Base-by-base conservation (phyloP, 2,329 filamentous ascomycete genomes). In the Colletotrichum somersetense region DNA sequence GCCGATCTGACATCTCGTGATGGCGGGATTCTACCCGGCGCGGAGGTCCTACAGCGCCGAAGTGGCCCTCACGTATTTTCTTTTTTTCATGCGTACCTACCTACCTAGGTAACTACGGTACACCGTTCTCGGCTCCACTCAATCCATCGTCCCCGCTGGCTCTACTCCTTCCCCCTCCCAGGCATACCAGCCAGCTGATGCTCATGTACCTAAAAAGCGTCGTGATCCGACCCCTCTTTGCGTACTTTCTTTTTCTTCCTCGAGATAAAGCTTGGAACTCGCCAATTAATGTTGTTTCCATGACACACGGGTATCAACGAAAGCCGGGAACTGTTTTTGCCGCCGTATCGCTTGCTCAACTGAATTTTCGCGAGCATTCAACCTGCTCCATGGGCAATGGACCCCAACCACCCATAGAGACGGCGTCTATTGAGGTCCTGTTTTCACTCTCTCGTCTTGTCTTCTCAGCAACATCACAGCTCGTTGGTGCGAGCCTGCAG, bases 161-260 rank as follows among this genome's bases (percentile, higher is more conserved):
- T 35, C n/a, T 30, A 40, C 53, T 66, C 58, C 61, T 61, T 48
- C 30, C 16, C 18, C 30, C 50, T 44, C 44, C 46, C 42, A 26
- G 30, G 35, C 46, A 55, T 35, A 46, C 3, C 46, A 50, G 59
- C 55, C 38, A 70, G 56, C 26, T 16, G 7, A 53, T 38, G 40
- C 59, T 56, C 40, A 50, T 30, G 59, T 35, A 30, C 30, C 30
- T 30, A 46, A 40, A 26, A 40, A 44, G 48, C 66, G 70, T 65
- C 70, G 65, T 65, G 42, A 65, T 65, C 61, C 64, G 61, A 69
- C 26, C 23, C 20, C 16, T 30, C 11, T 35, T 46, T 42, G 35
- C 2, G 2, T 12, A 5, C 46, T 72, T 72, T 65, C 66, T 72
- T 72, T 65, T 72, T 70, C 53, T 48, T 56, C 18, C 16, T 10